Evolutionary conservation across 371 early-diverging fungal genomes (phyloP), one percentile per base, ranked within the genome.

Genomic region (Mucor sp.): DNA sequence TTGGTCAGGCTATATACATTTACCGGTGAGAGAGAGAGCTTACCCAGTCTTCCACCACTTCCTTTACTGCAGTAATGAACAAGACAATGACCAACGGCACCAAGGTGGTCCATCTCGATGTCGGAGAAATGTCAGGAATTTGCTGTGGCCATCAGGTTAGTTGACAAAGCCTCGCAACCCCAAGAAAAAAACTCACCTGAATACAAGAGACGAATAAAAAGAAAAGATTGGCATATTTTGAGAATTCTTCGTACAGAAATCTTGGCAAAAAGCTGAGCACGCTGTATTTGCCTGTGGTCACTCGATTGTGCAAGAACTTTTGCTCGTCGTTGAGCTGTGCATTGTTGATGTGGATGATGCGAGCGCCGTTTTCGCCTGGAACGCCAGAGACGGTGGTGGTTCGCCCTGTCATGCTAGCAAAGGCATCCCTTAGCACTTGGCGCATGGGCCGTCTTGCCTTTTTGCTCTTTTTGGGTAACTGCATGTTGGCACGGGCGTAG

Each of bases 171-270:
- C n/a, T n/a, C n/a, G n/a, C n/a, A n/a, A n/a, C n/a, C 59, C 56
- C 41, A 39, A 21, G 23, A 12, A 25, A 37, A n/a, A 11, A 19
- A 17, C 25, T 74, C 82, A 89, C 91, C 85, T 95, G 95, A 62
- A 95, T 94, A 63, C 87, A 87, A 8, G 93, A 89, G 7, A 94
- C 91, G 65, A 97, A 90, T 68, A 97, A 82, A 84, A 98, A 98
- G 78, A 97, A 98, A 37, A 98, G 69, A 82, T 98, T 98, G 66
- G 95, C 95, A 73, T 93, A 92, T 78, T 96, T 97, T 43, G 94
- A 93, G 65, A 97, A 94, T 81, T 98, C 97, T 75, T 95, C 96
- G 60, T 89, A 93, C 30, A 97, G 77, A 78, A 97, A 96, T 78
- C 93, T 92, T 62, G 95, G 96, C 60, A 98, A 65, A 75, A 98